Base-by-base conservation (phyloP, 164 flowering plant species). In the Magnolia changhungtana region DNA sequence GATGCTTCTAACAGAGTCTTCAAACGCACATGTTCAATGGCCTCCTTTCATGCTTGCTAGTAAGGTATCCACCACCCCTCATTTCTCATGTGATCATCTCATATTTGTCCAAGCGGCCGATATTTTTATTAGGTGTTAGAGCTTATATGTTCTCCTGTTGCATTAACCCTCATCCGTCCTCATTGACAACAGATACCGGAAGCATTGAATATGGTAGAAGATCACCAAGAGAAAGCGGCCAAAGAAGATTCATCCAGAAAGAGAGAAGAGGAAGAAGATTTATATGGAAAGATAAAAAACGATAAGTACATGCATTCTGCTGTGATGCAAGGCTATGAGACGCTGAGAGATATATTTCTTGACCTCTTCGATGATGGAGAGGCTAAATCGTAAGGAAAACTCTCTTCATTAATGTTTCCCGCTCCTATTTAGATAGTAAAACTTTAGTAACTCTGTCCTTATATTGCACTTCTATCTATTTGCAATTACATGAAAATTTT, bases 191-290 rank as follows among this genome's bases (percentile, higher is more conserved):
- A 96, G 99, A 96, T 96, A 85, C 99, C 99, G 18, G 89, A 91
- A 79, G 99, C 98, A 72, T 72, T 96, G 78, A 98, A 94, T 82
- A 96, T 96, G 98, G 99, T 98, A 70, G 93, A 93, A 81, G 96
- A 92, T 85, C 87, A 89, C 72, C 92, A 83, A 82, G 88, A 87
- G 63, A 90, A 1, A 23, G 24, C 0, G 24, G 24, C n/a, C n/a
- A n/a, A 23, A 0, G 24, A 0, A 23, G 24, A 23, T 23, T 83
- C 2, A 29, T 29, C n/a, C n/a, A n/a, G n/a, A n/a, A n/a, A n/a
- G n/a, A n/a, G n/a, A n/a, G n/a, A 1, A 23, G 24, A 23, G 24
- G 24, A 23, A 0, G 24, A 0, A 23, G 24, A 23, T 23, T 83
- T 96, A 65, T 91, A 87, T 83, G 88, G 78, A 82, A 96, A 89